phyloP scores from a whole-genome alignment of 139 green algal species.

The Haematococcus lacustris region DNA sequence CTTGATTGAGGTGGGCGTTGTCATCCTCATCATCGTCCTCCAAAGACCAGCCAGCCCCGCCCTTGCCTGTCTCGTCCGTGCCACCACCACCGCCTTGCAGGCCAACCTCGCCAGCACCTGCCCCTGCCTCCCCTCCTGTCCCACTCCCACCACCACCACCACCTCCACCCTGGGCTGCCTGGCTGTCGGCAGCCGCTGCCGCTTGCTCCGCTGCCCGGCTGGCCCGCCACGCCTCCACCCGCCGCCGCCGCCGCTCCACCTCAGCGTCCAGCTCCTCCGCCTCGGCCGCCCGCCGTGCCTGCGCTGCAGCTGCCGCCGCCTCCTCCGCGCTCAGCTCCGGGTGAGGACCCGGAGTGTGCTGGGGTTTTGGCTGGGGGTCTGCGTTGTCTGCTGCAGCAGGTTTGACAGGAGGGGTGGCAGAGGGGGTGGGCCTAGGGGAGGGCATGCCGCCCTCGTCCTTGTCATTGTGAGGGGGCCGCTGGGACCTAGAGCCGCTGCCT shows the following conservation, averaged over 20 bases:
- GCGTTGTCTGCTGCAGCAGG: background rate
- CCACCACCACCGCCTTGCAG: constrained; percentile 7
- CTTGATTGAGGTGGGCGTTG: no score
- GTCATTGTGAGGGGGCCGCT: no score
- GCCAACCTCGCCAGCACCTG: background rate
- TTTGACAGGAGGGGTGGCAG: background rate
- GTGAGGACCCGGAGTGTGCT: background rate
- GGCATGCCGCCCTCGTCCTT: constrained; percentile 56
- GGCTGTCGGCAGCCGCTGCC: background rate
- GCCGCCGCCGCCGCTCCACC: constrained; percentile 53
- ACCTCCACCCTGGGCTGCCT: background rate
- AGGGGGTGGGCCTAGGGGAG: constrained; percentile 20
- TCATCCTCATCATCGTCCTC: background rate
- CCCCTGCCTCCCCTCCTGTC: constrained; percentile 1
- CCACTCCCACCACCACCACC: constrained; percentile 2
- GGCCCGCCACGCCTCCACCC: constrained; percentile 64
- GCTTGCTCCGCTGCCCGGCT: constrained; percentile 23
- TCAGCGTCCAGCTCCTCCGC: constrained; percentile 54
- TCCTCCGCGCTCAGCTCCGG: background rate
- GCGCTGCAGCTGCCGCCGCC: constrained; percentile 6
- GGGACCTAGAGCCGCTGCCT: no score
- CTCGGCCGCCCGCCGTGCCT: constrained; percentile 26
- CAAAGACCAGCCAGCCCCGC: background rate
- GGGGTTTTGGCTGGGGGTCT: background rate
- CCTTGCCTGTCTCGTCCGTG: background rate